These are phyloP conservation scores for Syzygium aromaticum DNA, from an alignment of 345 rosid species.

Conservation along the genomic window DNA sequence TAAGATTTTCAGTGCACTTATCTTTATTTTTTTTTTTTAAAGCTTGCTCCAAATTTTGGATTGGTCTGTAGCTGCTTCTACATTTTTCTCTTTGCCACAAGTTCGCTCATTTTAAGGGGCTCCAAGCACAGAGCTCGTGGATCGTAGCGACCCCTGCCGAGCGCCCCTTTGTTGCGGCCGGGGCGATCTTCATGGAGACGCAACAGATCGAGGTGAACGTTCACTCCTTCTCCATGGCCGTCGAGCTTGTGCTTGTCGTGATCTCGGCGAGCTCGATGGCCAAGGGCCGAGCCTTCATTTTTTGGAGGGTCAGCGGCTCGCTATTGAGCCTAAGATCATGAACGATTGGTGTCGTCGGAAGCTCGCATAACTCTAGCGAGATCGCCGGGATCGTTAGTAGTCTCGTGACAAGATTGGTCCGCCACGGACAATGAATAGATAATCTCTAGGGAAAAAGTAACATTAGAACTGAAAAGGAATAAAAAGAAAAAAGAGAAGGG, in stretches of 20 bases:
- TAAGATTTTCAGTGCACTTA: no score
- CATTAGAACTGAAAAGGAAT: no score
- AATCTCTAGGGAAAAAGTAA: not conserved
- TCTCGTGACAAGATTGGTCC: not conserved
- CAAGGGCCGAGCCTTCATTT: not conserved
- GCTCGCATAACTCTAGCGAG: not conserved
- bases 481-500: not conserved
- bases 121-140: not conserved
- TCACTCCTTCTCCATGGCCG: not conserved
- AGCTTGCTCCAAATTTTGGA: not conserved
- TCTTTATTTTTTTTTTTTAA: not conserved
- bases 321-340: not conserved
- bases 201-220: not conserved
- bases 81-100: not conserved
- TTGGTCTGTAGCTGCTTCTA: not conserved
- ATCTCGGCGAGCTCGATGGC: not conserved
- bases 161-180: not conserved
- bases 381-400: not conserved
- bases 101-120: not conserved
- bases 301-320: not conserved
- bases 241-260: not conserved
- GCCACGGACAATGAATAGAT: not conserved
- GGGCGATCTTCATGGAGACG: not conserved
- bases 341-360: not conserved
- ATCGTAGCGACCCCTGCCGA: not conserved